A percentile compares a stretch with the other conserved stretches of the same genome.
phyloP scores from a whole-genome alignment of 83 land plant genomes.

The Isoetes engelmannii region DNA sequence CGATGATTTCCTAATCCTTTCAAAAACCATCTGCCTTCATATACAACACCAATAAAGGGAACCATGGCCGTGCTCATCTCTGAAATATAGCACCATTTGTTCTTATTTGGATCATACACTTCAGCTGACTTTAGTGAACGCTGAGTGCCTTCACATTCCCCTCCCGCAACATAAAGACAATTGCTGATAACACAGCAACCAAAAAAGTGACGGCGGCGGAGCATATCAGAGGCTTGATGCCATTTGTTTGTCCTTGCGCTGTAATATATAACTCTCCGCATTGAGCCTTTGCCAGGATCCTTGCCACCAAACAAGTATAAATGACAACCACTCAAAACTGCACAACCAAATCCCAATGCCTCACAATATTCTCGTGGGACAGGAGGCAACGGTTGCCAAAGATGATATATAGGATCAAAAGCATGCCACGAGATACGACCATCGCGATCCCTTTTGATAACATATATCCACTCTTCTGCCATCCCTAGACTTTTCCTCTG shows the following conservation, averaged over 20 bases:
- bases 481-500: conserved; percentile 63
- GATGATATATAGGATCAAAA: conserved; percentile 42
- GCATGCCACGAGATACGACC: conserved; percentile 60
- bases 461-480: conserved; percentile 90
- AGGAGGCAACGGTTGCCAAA: conserved; percentile 55
- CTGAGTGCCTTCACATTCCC: conserved; percentile 50
- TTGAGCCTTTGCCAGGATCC: conserved; percentile 42
- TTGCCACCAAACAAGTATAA: conserved; percentile 53
- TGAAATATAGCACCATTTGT: conserved; percentile 40
- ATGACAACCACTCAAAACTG: conserved; percentile 54
- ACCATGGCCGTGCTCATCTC: conserved; percentile 51
- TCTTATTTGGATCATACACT: conserved; percentile 52
- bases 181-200: conserved; percentile 51
- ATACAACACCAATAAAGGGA: conserved; percentile 48
- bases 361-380: conserved; percentile 48
- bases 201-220: conserved; percentile 45
- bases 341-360: conserved; percentile 53
- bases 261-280: conserved; percentile 49
- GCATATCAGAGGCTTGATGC: conserved; percentile 57
- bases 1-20: conserved; percentile 44
- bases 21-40: conserved; percentile 46
- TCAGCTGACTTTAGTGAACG: conserved; percentile 45
- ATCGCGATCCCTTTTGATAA: conserved; percentile 77
- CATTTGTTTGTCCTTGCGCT: conserved; percentile 55
- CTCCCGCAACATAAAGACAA: conserved; percentile 56